These are phyloP conservation scores for Amoeboradix gromovi DNA, from an alignment of 371 early-diverging fungal genomes.

Conservation along the genomic window DNA sequence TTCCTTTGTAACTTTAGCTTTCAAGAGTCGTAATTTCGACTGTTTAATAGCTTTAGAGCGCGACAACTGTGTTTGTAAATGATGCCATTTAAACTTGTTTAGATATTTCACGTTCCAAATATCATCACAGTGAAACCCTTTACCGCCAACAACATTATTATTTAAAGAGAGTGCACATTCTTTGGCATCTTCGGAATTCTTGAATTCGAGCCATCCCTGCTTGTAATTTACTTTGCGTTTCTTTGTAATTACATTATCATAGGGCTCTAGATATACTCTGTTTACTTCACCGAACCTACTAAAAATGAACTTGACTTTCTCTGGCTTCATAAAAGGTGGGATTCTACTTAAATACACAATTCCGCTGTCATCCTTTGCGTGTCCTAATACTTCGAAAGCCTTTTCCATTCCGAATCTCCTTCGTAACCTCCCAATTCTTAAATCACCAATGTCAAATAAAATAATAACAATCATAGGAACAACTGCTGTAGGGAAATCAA, in stretches of 20 bases:
- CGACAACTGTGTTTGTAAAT: slow-evolving; percentile 15
- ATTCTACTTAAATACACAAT: slow-evolving; percentile 64
- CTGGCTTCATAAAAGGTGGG: slow-evolving; percentile 66
- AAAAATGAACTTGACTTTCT: slow-evolving; percentile 39
- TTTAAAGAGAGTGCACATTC: slow-evolving; percentile 41
- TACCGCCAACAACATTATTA: slow-evolving; percentile 43
- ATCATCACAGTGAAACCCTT: slow-evolving; percentile 50
- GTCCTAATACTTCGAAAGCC: not conserved
- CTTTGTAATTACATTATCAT: slow-evolving; percentile 23
- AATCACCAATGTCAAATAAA: too few relatives aligned
- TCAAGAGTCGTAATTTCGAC: not conserved
- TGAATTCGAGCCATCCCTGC: slow-evolving; percentile 92
- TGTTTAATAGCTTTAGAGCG: not conserved
- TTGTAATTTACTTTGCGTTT: slow-evolving; percentile 26
- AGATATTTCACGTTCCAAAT: slow-evolving; percentile 86
- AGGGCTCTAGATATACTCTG: slow-evolving; percentile 52
- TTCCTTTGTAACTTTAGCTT: not conserved
- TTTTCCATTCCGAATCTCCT: not conserved
- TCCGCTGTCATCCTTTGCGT: slow-evolving; percentile 28
- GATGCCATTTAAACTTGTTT: slow-evolving; percentile 79
- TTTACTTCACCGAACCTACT: slow-evolving; percentile 42
- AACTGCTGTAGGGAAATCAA: slow-evolving; percentile 32
- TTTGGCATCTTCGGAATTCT: slow-evolving; percentile 57
- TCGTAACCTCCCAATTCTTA: too few relatives aligned
- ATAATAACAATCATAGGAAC: not conserved